These are phyloP conservation scores for Colletotrichum filicis DNA, from an alignment of 2,329 filamentous ascomycete genomes.

Conservation along the genomic window DNA sequence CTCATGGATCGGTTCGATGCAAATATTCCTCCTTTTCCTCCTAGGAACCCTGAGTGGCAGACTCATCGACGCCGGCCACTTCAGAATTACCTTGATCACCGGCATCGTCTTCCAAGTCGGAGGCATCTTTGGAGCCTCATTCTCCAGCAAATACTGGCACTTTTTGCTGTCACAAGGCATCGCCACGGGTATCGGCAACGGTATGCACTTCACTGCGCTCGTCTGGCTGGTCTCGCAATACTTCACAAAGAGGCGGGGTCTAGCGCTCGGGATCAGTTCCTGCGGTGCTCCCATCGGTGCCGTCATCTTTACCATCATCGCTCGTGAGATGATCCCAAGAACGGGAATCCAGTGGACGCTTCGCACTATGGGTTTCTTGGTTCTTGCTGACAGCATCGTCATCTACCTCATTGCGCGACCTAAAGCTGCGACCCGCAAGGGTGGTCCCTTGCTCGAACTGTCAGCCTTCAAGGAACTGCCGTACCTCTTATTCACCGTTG, in stretches of 20 bases:
- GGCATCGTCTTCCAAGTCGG: constrained; percentile 51
- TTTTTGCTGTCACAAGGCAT: constrained; percentile 61
- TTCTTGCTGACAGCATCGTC: constrained; percentile 65
- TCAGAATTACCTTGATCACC: constrained; percentile 49
- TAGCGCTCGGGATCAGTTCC: constrained; percentile 69
- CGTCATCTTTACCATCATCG: constrained; percentile 63
- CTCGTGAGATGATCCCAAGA: constrained; percentile 60
- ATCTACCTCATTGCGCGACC: constrained; percentile 19
- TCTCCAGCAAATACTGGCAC: constrained; percentile 58
- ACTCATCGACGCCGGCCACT: constrained; percentile 56
- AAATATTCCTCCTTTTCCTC: constrained; percentile 55
- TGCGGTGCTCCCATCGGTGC: constrained; percentile 66
- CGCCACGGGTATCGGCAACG: constrained; percentile 63
- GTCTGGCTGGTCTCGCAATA: constrained; percentile 70
- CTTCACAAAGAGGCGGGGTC: constrained; percentile 62
- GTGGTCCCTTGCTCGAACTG: constrained; percentile 23
- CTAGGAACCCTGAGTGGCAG: constrained; percentile 56
- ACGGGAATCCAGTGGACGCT: constrained; percentile 70
- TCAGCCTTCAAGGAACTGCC: constrained; percentile 30
- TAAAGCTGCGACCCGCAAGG: constrained; percentile 1
- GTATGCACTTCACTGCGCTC: constrained; percentile 65
- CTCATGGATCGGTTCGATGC: constrained; percentile 59
- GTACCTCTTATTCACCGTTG: constrained; percentile 26
- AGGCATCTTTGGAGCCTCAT: constrained; percentile 57
- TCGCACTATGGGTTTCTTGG: constrained; percentile 73